Percentiles rank a stretch among this genome's conserved stretches.
Conservation (phyloP, 305 asterid species). For the Coffea humblotiana region DNA sequence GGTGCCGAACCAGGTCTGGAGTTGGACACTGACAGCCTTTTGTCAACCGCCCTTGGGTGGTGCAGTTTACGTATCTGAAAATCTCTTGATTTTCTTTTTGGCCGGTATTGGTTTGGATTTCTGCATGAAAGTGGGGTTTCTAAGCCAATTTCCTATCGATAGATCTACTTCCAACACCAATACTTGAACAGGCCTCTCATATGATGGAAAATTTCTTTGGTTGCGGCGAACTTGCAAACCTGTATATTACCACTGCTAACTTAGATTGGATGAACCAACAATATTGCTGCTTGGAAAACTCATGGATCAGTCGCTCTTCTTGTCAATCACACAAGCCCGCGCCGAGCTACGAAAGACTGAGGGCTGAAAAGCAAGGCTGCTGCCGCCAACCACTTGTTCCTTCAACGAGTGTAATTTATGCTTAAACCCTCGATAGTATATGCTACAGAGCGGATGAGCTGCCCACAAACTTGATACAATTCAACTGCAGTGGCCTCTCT, state of each 20-base stretch:
- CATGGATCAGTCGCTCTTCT: neutral
- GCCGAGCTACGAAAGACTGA: neutral
- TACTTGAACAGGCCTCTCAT: neutral
- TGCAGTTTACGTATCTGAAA: slow-evolving; percentile 64
- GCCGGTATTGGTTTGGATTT: slow-evolving; percentile 82
- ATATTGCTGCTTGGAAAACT: neutral
- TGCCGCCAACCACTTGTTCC: no score
- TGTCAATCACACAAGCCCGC: neutral
- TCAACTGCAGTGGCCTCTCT: no score
- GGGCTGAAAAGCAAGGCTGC: neutral
- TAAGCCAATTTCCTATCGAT: slow-evolving; percentile 78
- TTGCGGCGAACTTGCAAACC: neutral
- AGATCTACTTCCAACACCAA: slow-evolving; percentile 36
- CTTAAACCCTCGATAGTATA: no score
- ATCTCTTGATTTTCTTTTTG: slow-evolving; percentile 70
- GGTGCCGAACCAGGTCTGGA: slow-evolving; percentile 56
- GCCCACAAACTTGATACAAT: no score
- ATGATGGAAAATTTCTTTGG: neutral
- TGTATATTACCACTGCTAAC: no score
- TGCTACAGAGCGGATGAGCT: no score
- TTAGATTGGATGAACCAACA: neutral
- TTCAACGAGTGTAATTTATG: no score
- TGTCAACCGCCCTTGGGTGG: slow-evolving; percentile 57
- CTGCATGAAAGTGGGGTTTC: slow-evolving; percentile 62
- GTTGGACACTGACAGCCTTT: slow-evolving; percentile 55